Evolutionary conservation across 345 rosid genomes (phyloP).

Genomic region (Iberis pinnata): DNA sequence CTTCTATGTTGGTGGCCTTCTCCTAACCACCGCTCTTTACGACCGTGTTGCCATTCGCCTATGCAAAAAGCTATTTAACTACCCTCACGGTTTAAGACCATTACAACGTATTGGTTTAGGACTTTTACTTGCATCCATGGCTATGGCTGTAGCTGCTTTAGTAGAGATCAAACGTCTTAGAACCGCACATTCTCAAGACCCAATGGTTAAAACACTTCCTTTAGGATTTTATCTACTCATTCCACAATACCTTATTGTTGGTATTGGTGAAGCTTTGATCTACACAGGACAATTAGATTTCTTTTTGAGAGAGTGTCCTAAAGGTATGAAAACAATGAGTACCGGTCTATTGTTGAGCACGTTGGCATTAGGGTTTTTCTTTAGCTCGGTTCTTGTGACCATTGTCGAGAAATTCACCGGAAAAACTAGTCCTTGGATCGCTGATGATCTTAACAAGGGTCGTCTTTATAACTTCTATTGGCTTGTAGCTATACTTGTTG

Average conservation of each 20-base stretch:
- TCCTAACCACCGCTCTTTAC: conserved; percentile 71
- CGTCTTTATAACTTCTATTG: conserved; percentile 78
- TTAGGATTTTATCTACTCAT: conserved; percentile 66
- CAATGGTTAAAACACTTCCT: conserved; percentile 47
- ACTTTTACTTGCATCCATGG: conserved; percentile 42
- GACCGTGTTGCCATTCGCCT: conserved; percentile 56
- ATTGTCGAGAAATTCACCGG: conserved; percentile 63
- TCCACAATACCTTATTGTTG: conserved; percentile 79
- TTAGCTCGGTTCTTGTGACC: conserved; percentile 66
- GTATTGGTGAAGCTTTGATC: conserved; percentile 83
- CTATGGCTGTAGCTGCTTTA: conserved; percentile 70
- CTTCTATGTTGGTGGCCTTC: conserved; percentile 82
- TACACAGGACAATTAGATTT: conserved; percentile 86
- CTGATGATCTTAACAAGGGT: conserved; percentile 74
- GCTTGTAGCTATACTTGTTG: conserved; percentile 61
- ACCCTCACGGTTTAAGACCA: conserved; percentile 75
- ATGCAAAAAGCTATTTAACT: conserved; percentile 41
- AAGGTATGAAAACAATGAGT: conserved; percentile 98
- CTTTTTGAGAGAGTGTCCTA: conserved; percentile 90
- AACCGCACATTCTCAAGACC: conserved; percentile 34
- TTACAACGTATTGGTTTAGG: conserved; percentile 80
- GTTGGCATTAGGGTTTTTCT: conserved; percentile 76
- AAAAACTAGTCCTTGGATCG: conserved; percentile 57
- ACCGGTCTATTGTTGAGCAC: conserved; percentile 85
- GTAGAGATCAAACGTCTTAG: conserved; percentile 55